A percentile compares a stretch with the other conserved stretches of the same genome.
phyloP scores from a whole-genome alignment of 352 stramenopile genomes.

The Peronospora farinosa region DNA sequence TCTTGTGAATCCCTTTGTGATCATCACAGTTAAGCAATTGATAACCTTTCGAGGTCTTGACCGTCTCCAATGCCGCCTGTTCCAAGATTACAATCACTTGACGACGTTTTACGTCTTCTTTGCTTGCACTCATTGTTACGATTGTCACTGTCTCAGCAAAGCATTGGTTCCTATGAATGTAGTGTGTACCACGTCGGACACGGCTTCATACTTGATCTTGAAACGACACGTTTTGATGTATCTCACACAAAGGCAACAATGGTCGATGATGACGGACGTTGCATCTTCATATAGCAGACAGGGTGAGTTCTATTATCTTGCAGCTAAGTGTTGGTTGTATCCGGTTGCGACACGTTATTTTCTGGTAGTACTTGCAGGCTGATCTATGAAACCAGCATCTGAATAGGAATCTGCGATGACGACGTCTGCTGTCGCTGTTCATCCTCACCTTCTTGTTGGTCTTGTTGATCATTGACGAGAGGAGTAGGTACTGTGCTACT shows the following conservation, averaged over 20 bases:
- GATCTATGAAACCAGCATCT: constrained; percentile 68
- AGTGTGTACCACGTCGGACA: constrained; percentile 1
- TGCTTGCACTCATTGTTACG: constrained; percentile 38
- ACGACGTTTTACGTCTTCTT: constrained; percentile 72
- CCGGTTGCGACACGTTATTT: constrained; percentile 12
- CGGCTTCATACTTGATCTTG: constrained; percentile 8
- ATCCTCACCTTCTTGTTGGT: constrained; percentile 7
- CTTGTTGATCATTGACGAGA: constrained; percentile 8
- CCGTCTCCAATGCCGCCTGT: constrained; percentile 97
- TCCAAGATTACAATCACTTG: constrained; percentile 97
- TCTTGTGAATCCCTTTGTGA: constrained; percentile 93
- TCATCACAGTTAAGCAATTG: constrained; percentile 99
- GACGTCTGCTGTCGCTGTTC: constrained; percentile 21
- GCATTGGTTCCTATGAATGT: constrained; percentile 9
- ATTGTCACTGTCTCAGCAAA: constrained; percentile 9
- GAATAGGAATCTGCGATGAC: constrained; percentile 47
- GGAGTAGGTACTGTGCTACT: constrained; percentile 4
- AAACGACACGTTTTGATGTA: constrained; percentile 14
- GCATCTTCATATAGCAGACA: not conserved
- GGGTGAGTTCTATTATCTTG: not conserved
- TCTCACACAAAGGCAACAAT: constrained; percentile 6
- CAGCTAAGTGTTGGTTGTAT: not conserved
- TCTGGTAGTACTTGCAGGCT: constrained; percentile 2
- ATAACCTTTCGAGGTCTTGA: constrained; percentile 99
- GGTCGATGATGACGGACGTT: not conserved